Conservation (phyloP, 257 asterid genomes). For the Solanum microdontum region DNA sequence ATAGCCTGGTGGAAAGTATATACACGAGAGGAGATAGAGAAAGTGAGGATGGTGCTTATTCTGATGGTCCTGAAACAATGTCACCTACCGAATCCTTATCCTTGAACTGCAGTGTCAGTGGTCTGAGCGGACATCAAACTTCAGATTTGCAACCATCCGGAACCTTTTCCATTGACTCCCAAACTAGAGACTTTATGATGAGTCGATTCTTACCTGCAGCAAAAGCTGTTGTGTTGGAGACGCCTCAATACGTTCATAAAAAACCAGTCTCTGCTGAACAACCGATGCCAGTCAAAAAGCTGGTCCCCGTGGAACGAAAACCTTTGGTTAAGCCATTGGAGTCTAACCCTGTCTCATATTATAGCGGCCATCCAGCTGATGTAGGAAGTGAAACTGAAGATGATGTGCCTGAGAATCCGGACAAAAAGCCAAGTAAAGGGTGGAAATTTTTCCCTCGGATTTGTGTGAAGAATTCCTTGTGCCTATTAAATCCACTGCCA, state of each 20-base stretch:
- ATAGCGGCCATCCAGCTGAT: conserved; percentile 26
- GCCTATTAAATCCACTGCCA: conserved; percentile 65
- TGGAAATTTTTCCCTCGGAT: conserved; percentile 80
- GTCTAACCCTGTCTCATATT: conserved; percentile 18
- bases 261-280: conserved; percentile 27
- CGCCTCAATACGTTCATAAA: conserved; percentile 47
- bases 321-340: conserved; percentile 33
- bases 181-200: conserved; percentile 81
- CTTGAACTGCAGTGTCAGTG: conserved; percentile 53
- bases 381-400: conserved; percentile 50
- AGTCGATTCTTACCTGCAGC: conserved; percentile 86
- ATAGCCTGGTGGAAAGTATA: conserved; percentile 54
- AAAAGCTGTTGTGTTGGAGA: conserved; percentile 68
- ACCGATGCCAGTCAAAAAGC: conserved; percentile 37
- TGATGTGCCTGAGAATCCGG: conserved; percentile 20
- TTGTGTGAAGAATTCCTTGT: conserved; percentile 64
- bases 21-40: conserved; percentile 42
- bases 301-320: conserved; percentile 42
- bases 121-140: conserved; percentile 47
- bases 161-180: conserved; percentile 39
- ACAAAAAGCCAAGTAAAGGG: conserved; percentile 45
- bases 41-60: conserved; percentile 37
- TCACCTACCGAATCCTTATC: conserved; percentile 48
- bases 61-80: conserved; percentile 47
- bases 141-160: conserved; percentile 46